Evolutionary conservation across 2,329 filamentous ascomycete genomes (phyloP), one percentile per base, ranked within the genome.

Genomic region (Botrytis sinoallii): DNA sequence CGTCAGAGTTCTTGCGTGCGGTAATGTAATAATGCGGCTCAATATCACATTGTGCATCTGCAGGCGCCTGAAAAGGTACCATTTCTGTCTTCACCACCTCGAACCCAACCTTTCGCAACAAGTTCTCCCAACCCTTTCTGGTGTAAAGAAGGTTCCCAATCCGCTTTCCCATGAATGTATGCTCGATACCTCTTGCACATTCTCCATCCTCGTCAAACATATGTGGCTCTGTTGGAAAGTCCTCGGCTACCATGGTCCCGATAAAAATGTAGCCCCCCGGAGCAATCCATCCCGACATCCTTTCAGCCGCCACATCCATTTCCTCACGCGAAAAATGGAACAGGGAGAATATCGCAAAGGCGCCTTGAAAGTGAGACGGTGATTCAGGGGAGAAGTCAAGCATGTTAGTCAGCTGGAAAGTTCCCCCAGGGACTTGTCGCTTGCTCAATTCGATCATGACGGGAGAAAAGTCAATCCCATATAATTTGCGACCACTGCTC

Each of bases 401-500:
- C 74, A 78, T 78, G 10, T 74, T 73, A 18, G 48, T 59, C 44
- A 71, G 20, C 67, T 73, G 48, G 63, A 76, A 77, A 64, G 71
- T 75, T 14, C 67, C 76, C 3, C 68, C 42, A 7, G 74, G 74
- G 29, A 75, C 73, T 70, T 78, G 76, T 46, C 67, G 55, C 20
- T 29, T 57, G 61, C 65, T 61, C 32, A 74, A 60, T 32, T 68
- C 46, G 38, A 74, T 60, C 72, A 74, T 78, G 77, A 79, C 82
- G 8, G 81, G 80, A 75, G 83, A 82, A 73, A 84, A 66, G 66
- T 80, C 81, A n/a, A 76, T 75, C n/a, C 74, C 75, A 38, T 65
- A 42, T 22, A 71, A 55, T 16, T 66, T 66, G 29, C 64, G 64
- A 14, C 64, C 44, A 25, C 32, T 66, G 44, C 73, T 64, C 63